Evolutionary conservation across 2,329 filamentous ascomycete genomes (phyloP).

Genomic region (Aspergillus texensis): DNA sequence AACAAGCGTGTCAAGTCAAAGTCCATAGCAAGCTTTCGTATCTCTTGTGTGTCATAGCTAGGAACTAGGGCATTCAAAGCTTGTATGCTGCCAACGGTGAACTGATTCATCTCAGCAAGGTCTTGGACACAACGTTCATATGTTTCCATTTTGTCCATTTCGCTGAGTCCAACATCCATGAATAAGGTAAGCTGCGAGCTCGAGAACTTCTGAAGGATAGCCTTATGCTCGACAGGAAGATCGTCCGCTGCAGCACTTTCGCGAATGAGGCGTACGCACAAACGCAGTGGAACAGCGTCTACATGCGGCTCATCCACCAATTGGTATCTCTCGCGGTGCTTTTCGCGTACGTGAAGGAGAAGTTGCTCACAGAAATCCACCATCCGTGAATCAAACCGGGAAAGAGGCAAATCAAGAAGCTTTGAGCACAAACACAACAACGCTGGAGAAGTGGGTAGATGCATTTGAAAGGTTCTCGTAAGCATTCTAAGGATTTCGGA

Average conservation of each 20-base stretch:
- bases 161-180: constrained; percentile 58
- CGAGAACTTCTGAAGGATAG: constrained; percentile 67
- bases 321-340: constrained; percentile 39
- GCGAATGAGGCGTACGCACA: constrained; percentile 69
- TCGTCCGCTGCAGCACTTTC: constrained; percentile 65
- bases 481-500: constrained; percentile 76
- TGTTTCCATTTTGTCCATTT: constrained; percentile 62
- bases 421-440: constrained; percentile 72
- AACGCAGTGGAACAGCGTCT: constrained; percentile 51
- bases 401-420: constrained; percentile 65
- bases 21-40: constrained; percentile 62
- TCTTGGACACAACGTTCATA: constrained; percentile 70
- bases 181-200: constrained; percentile 63
- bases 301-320: constrained; percentile 30
- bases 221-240: constrained; percentile 59
- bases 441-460: constrained; percentile 42
- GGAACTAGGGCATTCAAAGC: constrained; percentile 56
- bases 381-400: constrained; percentile 64
- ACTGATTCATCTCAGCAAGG: constrained; percentile 63
- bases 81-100: constrained; percentile 73
- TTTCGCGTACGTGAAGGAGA: constrained; percentile 53
- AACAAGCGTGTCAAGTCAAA: constrained; percentile 64
- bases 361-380: constrained; percentile 63
- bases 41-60: constrained; percentile 50
- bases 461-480: constrained; percentile 49